Base-by-base conservation (phyloP, 306 rosid genomes). In the Spatholobus suberectus region DNA sequence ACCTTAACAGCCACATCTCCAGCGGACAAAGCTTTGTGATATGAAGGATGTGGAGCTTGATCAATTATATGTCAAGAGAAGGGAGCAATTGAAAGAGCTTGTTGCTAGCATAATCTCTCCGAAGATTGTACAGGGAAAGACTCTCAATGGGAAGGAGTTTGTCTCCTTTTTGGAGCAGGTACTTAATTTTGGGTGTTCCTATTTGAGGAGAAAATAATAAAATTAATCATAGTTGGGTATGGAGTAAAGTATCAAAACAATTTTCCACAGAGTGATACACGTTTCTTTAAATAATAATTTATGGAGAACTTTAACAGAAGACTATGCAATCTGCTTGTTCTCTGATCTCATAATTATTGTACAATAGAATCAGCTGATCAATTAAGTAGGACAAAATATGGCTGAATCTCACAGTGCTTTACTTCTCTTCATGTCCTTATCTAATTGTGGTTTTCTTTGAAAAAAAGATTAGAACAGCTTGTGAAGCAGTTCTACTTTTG, bases 1-100 rank as follows among this genome's bases (percentile, higher is more conserved):
- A 85, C 67, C 57, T 82, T 70, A 51, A 90, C 93, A 95, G 99
- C 99, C 99, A 77, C 99, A 96, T 89, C 88, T 96, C 79, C 89
- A 86, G 81, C 92, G 99, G 86, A 96, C 98, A 67, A 93, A 92
- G 87, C 99, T 96, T 70, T 96, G 99, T 84, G 99, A 96, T 62
- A 80, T 96, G 98, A 91, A 94, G 78, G 99, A 96, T 83, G 78
- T 63, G 43, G 99, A 92, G 63, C 98, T 96, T 41, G 99, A 96
- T 75, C 92, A 87, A 4, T 21, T 78, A 41, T 96, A 96, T 88
- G 93, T 96, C 40, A 78, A 82, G 78, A 94, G 73, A 86, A 91
- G 98, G 87, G 98, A 96, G 67, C 83, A 89, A 81, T 75, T 96
- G 81, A 96, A 96, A 86, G 87, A 90, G 83, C 85, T 96, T 83